Percentiles rank a stretch among this genome's conserved stretches.
phyloP scores from a whole-genome alignment of 140 eudicot genomes.

The Senecio squalidus region DNA sequence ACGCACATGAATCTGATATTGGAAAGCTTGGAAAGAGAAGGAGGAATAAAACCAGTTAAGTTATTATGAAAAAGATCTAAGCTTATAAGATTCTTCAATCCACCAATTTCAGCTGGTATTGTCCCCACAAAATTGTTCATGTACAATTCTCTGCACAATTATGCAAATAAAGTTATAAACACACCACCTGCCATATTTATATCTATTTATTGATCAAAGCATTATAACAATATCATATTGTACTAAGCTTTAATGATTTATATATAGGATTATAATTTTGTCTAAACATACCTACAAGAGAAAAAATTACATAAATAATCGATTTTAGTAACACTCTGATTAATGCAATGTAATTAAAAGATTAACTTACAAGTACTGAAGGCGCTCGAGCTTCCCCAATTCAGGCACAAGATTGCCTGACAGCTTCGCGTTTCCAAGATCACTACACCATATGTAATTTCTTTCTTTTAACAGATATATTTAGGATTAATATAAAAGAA shows the following conservation, averaged over 20 bases:
- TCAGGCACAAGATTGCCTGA: conserved; percentile 64
- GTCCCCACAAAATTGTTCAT: conserved; percentile 57
- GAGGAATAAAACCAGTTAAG: conserved; percentile 56
- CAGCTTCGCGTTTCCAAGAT: conserved; percentile 72
- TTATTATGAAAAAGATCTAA: conserved; percentile 55
- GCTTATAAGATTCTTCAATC: conserved; percentile 52
- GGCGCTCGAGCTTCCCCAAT: conserved; percentile 52
- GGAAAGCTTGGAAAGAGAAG: conserved; percentile 49
- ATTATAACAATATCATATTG: neutral
- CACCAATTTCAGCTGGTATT: conserved; percentile 50
- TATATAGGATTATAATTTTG: neutral
- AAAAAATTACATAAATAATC: too few species aligned
- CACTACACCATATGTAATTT: too few species aligned
- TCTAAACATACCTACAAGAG: too few species aligned
- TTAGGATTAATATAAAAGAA: too few species aligned
- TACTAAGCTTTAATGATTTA: neutral
- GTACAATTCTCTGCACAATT: conserved; percentile 50
- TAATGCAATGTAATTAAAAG: too few species aligned
- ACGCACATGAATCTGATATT: conserved; percentile 49
- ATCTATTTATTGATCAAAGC: conserved; percentile 12
- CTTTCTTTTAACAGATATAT: too few species aligned
- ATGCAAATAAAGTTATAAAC: conserved; percentile 16
- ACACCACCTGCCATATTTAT: conserved; percentile 13
- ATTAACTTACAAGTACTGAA: conserved; percentile 59
- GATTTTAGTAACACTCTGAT: too few species aligned